Evolutionary conservation across 805 yeast species (phyloP), one percentile per base, ranked within the genome.

Genomic region (Cyberlindnera americana): DNA sequence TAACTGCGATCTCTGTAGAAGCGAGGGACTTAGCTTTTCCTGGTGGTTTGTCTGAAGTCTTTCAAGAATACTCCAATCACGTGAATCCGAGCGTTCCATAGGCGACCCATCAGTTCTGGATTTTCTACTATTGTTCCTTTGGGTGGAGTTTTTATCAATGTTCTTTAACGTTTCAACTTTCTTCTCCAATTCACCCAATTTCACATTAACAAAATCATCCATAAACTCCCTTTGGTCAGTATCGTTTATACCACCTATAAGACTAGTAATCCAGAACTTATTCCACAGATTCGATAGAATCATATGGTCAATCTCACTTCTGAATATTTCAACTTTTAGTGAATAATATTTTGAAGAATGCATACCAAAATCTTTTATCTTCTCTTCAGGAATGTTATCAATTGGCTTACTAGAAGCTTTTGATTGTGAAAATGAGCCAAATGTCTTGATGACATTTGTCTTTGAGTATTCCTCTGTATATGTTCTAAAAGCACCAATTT

Each of bases 401-500:
- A 39, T 28, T 3, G 41, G 32, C 10, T 40, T 37, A 9, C 24
- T n/a, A n/a, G n/a, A n/a, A n/a, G n/a, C 26, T 19, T 25, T 31
- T 8, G 29, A 40, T 16, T n/a, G n/a, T n/a, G n/a, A n/a, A n/a
- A n/a, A n/a, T n/a, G n/a, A n/a, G n/a, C n/a, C n/a, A n/a, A n/a
- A n/a, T n/a, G 5, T 23, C 29, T 35, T 35, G 29, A 36, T 30
- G 12, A 18, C 19, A 31, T 44, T 47, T 13, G 43, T 33, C 31
- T 44, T 40, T 16, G 49, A 25, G 36, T 53, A 46, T 7, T 52
- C 54, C 21, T 70, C 73, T 1, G 72, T 66, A 32, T 74, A 75
- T 0, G 96, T 86, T 57, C 96, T 66, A 57, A 88, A 89, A 1
- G 96, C 96, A 1, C 96, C 96, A 40, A 89, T 83, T 33, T 85